Evolutionary conservation across 1,139 yeast genomes (phyloP).

Genomic region (Citeromyces hawaiiensis): DNA sequence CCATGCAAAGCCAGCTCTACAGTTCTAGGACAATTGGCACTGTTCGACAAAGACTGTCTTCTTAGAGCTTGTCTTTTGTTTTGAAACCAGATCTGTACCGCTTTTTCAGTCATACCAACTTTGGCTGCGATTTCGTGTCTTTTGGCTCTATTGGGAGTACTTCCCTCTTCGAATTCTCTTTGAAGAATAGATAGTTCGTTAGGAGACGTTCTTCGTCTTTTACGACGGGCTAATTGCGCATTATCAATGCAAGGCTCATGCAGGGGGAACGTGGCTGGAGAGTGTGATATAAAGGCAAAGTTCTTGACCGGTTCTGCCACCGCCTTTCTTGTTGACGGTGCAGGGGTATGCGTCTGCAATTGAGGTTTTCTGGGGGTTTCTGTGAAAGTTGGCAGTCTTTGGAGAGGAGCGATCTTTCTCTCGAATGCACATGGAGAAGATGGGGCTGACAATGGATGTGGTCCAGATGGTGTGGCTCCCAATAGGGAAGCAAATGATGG

Average conservation of each 20-base stretch:
- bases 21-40: slow-evolving; percentile 1
- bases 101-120: slow-evolving; percentile 91
- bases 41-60: slow-evolving; percentile 21
- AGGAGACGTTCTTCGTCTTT: slow-evolving; percentile 90
- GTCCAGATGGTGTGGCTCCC: not conserved
- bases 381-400: not conserved
- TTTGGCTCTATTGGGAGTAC: slow-evolving; percentile 69
- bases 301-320: slow-evolving; percentile 22
- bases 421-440: not conserved
- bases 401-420: not conserved
- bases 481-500: slow-evolving; percentile 1
- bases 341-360: not conserved
- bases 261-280: slow-evolving; percentile 68
- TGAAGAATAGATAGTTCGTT: slow-evolving; percentile 72
- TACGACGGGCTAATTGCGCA: slow-evolving; percentile 81
- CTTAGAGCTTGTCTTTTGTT: slow-evolving; percentile 81
- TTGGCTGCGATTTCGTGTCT: slow-evolving; percentile 64
- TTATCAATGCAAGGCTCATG: slow-evolving; percentile 83
- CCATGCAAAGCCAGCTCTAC: not conserved
- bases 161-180: slow-evolving; percentile 59
- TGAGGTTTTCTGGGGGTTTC: not conserved
- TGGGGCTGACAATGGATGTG: not conserved
- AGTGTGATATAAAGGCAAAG: slow-evolving; percentile 85
- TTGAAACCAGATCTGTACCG: slow-evolving; percentile 97
- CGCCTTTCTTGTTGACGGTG: not conserved